These are phyloP conservation scores for Aegilops tauschii DNA, from an alignment of 176 grass and related monocot species.

Conservation along the genomic window DNA sequence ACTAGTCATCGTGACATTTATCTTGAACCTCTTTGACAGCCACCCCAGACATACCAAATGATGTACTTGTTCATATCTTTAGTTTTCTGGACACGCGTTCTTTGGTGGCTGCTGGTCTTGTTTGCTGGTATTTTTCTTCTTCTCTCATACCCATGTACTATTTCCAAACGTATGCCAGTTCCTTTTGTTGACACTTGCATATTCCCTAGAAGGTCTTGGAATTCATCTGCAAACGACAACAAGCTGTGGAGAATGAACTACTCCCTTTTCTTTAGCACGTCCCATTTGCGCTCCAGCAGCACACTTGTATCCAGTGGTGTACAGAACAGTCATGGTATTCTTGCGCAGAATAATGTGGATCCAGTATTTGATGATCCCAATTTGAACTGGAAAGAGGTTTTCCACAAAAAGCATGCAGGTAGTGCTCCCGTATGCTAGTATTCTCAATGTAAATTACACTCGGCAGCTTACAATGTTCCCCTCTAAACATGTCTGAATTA, in stretches of 20 bases:
- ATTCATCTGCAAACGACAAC: slow-evolving; percentile 72
- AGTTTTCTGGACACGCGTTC: slow-evolving; percentile 80
- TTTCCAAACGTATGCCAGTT: slow-evolving; percentile 15
- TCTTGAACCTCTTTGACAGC: slow-evolving; percentile 41
- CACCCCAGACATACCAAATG: slow-evolving; percentile 52
- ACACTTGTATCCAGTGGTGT: slow-evolving; percentile 13
- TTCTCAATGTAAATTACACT: neutral
- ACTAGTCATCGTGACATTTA: slow-evolving; percentile 10
- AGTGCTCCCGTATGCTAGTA: slow-evolving; percentile 1
- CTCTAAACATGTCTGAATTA: slow-evolving; percentile 14
- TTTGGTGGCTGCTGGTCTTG: slow-evolving; percentile 57
- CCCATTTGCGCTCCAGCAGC: neutral
- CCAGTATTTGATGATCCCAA: slow-evolving; percentile 7
- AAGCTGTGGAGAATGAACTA: slow-evolving; percentile 67
- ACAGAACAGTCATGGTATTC: neutral
- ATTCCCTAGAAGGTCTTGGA: slow-evolving; percentile 73
- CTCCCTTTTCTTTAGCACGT: slow-evolving; percentile 51
- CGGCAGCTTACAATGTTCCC: neutral
- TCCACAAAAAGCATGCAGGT: slow-evolving; percentile 57
- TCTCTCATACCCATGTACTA: neutral
- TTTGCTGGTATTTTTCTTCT: slow-evolving; percentile 66
- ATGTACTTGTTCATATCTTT: slow-evolving; percentile 81
- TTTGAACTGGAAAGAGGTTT: slow-evolving; percentile 55
- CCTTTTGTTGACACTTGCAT: slow-evolving; percentile 14
- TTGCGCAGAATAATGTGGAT: slow-evolving; percentile 19